Evolutionary conservation across 257 asterid genomes (phyloP), one percentile per base, ranked within the genome.

Genomic region (Penstemon newberryi): DNA sequence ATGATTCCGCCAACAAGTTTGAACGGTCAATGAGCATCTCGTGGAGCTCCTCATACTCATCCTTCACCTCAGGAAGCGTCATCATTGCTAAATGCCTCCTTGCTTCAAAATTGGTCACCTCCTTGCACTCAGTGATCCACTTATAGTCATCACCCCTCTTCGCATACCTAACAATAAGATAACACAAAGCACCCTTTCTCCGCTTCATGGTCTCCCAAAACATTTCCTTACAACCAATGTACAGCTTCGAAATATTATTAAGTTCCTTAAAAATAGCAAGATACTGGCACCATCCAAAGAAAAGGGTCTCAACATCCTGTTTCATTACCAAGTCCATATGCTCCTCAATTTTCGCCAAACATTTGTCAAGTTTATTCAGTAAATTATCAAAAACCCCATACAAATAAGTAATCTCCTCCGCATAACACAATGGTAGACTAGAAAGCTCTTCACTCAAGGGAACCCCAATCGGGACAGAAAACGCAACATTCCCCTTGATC

Each of bases 1-100:
- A 91, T 11, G 99, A 94, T 63, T 84, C 96, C 25, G 85, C 80
- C 80, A 91, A 75, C 82, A 94, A 77, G 60, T 87, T 79, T 0
- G 92, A 80, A 56, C 99, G 90, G 70, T 90, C 97, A 56, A 93
- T 91, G 69, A 89, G 91, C 95, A 94, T 94, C 74, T 92, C 97
- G 59, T 89, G 93, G 65, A 76, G 78, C 80, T 80, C 95, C 38
- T 87, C 97, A 47, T 74, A 83, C 40, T 88, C 92, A 37, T 88
- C 94, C 86, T 80, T 85, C 78, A 86, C 75, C 73, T 82, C 96
- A 7, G 97, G 97, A 73, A 94, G 86, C 76, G 84, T 72, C 90
- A 91, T 63, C 89, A 83, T 76, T 4, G 89, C 86, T 66, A 94
- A 79, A 80, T 84, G 92, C 65, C 96, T 83, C 77, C 96, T 86